Base-by-base conservation (phyloP, 192 early-diverging fungal species). In the Chytriomyces hyalinus region DNA sequence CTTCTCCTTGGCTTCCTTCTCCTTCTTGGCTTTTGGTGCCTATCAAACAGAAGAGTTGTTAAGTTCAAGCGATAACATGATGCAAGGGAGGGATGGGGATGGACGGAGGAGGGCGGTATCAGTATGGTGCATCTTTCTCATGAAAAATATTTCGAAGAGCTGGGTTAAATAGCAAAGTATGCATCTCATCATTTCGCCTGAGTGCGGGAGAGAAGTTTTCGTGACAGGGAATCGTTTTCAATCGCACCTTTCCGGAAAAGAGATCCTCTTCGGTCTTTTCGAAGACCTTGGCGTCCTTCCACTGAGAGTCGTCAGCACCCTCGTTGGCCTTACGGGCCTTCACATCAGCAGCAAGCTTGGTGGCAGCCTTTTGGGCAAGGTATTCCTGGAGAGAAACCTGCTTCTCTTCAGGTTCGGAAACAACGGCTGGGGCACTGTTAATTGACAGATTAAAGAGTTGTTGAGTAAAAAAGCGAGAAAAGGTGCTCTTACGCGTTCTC, bases 371-470 rank as follows among this genome's bases (percentile, higher is more conserved):
- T 80, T 92, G 92, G 51, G 92, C 91, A 49, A 92, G 79, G 88
- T 91, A 98, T 71, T 98, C 91, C 47, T 96, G 93, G 67, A 95
- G 87, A 75, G 95, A 93, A 88, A 94, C 93, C 82, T 92, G 87
- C 15, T 81, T 81, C 65, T 92, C 94, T 81, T 96, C 97, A 59
- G 90, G 90, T 65, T 93, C 92, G 72, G 84, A 47, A 66, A 81
- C 78, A 61, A 73, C 78, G 67, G 72, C 88, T n/a, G 77, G 81
- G 44, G 80, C 84, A 61, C 85, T 82, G 24, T 74, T 70, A 28
- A 70, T 79, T 57, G 3, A 20, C 20, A n/a, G 20, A n/a, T 57
- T 3, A 20, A 1, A 65, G 13, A 15, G 26, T 44, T 2, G 24
- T 44, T 15, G 2, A 4, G 15, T 65, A 4, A 24, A 15, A 15